Conservation (phyloP, 2,329 filamentous ascomycete genomes). For the Diaporthe caulivora region DNA sequence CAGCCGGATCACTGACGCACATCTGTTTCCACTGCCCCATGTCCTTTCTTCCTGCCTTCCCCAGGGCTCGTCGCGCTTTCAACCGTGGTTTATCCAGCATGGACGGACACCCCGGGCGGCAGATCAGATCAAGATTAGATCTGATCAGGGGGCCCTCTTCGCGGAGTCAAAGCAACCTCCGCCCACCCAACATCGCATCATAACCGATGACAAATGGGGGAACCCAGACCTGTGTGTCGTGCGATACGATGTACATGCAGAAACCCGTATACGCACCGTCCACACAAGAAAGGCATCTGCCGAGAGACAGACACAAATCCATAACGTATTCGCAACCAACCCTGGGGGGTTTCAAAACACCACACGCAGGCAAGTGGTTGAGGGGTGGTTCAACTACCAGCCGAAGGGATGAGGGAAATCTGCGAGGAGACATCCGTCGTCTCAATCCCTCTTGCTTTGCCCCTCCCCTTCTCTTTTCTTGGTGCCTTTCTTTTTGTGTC, state of each 20-base stretch:
- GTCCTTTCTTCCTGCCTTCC: too few relatives aligned
- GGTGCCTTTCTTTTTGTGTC: not conserved
- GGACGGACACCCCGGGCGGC: not conserved
- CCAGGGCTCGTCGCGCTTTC: not conserved
- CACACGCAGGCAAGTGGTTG: not conserved
- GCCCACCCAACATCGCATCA: not conserved
- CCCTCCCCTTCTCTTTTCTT: too few relatives aligned
- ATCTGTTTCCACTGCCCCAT: not conserved
- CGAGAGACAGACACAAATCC: slow-evolving; percentile 1
- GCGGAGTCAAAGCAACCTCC: too few relatives aligned
- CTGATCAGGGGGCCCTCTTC: too few relatives aligned
- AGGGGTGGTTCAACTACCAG: not conserved
- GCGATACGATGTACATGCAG: not conserved
- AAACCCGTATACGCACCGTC: not conserved
- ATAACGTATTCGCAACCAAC: slow-evolving; percentile 3
- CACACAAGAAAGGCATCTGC: slow-evolving; percentile 4
- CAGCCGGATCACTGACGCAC: not conserved
- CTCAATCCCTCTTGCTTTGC: not conserved
- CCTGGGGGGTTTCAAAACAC: slow-evolving; percentile 25
- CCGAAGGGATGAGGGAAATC: not conserved
- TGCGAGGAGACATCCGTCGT: slow-evolving; percentile 21
- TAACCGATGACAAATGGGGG: slow-evolving; percentile 9
- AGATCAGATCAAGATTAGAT: slow-evolving; percentile 9
- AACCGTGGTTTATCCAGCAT: not conserved
- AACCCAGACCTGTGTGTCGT: too few relatives aligned